Base-by-base conservation (phyloP, 1,284 basidiomycete species). In the Sporisorium reilianum region DNA sequence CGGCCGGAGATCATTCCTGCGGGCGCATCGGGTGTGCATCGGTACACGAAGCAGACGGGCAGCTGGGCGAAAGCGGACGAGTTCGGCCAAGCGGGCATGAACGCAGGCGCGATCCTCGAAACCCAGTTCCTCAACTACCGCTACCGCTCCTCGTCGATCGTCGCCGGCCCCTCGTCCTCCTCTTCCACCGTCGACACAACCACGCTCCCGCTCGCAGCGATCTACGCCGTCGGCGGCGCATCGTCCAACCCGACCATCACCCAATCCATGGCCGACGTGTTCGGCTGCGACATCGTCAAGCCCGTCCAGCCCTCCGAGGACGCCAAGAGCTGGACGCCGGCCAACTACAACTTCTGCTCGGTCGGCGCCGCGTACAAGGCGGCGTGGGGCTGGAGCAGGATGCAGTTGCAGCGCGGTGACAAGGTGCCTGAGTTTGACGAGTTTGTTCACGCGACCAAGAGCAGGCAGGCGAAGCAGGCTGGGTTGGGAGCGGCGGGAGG, bases 51-150 rank as follows among this genome's bases (percentile, higher is more conserved):
- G 5, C 71, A 67, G 40, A 40, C 77, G 6, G 61, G 75, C 44
- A 61, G 61, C 0, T 76, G 72, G 66, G 36, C 46, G 26, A 66
- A 59, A 16, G 79, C 85, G 8, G 73, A 82, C 0, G 72, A 78
- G 8, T 85, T 84, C 55, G 84, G 83, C 34, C 85, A 86, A 32
- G 64, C 85, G 0, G 80, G 85, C 16, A 87, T 88, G 6, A 91
- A 93, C 82, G 90, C 92, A 4, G 89, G 92, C n/a, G 91, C 92
- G 6, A 92, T 95, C 72, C 87, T 95, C 72, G 91, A 94, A 85
- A 93, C 92, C 0, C 93, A 95, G 80, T 89, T 95, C 82, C 87
- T 95, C 80, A 93, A 90, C 64, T 93, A 91, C 85, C 89, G 88
- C 64, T 89, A 89, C 45, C 89, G 91, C 60, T 89, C 91, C 32